Percentiles rank a stretch among this genome's conserved stretches.
phyloP scores from a whole-genome alignment of 371 early-diverging fungal species.

The Mortierella sp. region DNA sequence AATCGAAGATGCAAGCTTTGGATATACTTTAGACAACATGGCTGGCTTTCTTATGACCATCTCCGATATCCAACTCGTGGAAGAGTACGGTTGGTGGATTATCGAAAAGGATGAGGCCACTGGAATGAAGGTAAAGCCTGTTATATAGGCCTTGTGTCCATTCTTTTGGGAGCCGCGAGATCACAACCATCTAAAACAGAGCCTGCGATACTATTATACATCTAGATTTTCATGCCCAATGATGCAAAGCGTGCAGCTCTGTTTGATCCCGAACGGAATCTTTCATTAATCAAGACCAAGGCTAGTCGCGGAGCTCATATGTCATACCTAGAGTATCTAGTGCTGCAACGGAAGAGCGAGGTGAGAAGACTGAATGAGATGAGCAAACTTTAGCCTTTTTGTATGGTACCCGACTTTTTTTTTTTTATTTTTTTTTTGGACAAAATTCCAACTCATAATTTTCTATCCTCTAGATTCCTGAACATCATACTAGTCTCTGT shows the following conservation, averaged over 20 bases:
- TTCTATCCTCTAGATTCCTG: slow-evolving; percentile 6
- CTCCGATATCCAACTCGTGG: slow-evolving; percentile 56
- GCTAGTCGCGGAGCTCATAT: slow-evolving; percentile 55
- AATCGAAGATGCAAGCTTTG: slow-evolving; percentile 63
- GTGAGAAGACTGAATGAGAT: slow-evolving; percentile 10
- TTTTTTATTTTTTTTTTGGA: too few relatives aligned
- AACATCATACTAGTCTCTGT: slow-evolving; percentile 24
- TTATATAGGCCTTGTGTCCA: too few relatives aligned
- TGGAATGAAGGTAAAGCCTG: slow-evolving; percentile 33
- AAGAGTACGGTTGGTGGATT: slow-evolving; percentile 72
- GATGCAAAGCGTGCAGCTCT: slow-evolving; percentile 49
- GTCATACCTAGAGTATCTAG: slow-evolving; percentile 68
- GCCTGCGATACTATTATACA: slow-evolving; percentile 60
- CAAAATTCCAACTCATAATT: neutral
- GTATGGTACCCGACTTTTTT: too few relatives aligned
- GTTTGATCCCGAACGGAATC: slow-evolving; percentile 65
- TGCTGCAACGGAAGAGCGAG: slow-evolving; percentile 60
- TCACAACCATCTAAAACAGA: slow-evolving; percentile 53
- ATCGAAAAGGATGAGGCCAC: slow-evolving; percentile 56
- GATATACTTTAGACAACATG: slow-evolving; percentile 60
- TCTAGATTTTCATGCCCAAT: slow-evolving; percentile 58
- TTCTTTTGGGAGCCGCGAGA: too few relatives aligned
- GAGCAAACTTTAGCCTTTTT: too few relatives aligned
- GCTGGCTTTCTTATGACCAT: slow-evolving; percentile 56
- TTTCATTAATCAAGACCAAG: slow-evolving; percentile 56